Percentiles rank a stretch among this genome's conserved stretches.
Conservation (phyloP, 495 filamentous ascomycete genomes). For the Tuber melanosporum region DNA sequence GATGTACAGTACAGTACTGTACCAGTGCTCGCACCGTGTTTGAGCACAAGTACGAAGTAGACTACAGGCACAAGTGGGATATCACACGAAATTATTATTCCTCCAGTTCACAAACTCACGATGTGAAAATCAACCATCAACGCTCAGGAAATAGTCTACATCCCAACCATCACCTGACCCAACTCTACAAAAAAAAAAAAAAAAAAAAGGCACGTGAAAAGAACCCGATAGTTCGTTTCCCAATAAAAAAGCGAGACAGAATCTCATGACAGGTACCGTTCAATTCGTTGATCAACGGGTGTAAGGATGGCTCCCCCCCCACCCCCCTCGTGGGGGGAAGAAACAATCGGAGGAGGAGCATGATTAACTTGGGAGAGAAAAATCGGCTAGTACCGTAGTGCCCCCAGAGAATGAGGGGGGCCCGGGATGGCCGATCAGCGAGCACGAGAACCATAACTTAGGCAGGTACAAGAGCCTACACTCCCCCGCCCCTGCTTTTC, state of each 20-base stretch:
- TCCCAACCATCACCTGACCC: background rate
- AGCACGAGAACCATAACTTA: background rate
- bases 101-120: no score
- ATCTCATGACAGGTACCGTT: background rate
- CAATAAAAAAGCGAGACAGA: background rate
- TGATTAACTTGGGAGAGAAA: no score
- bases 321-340: background rate
- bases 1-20: no score
- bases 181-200: background rate
- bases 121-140: no score
- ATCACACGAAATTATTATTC: no score
- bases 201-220: background rate
- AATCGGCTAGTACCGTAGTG: no score
- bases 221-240: background rate
- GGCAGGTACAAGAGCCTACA: background rate
- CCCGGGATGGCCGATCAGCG: background rate
- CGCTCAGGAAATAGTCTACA: no score
- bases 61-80: no score
- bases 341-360: background rate
- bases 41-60: no score
- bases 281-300: background rate
- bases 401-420: no score
- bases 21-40: no score
- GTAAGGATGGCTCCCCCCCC: background rate
- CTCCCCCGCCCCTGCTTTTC: background rate